Evolutionary conservation across 192 early-diverging fungal genomes (phyloP), one percentile per base, ranked within the genome.

Genomic region (Backusella australiensis): DNA sequence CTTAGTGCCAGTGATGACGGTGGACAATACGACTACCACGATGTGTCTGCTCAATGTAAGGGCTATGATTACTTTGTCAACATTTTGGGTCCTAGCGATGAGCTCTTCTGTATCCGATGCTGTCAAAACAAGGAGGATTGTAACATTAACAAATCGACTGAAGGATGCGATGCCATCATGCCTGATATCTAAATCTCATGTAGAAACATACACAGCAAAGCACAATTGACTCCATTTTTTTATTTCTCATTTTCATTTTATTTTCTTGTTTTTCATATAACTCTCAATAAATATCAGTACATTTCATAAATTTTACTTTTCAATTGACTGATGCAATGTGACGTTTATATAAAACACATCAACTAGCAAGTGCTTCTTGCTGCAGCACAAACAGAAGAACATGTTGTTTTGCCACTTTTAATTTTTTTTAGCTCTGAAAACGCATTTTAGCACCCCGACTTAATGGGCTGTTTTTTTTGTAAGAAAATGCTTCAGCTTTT

Each of bases 1-100:
- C 39, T 86, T 35, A 32, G 44, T 8, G 11, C 46, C 1, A 73
- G 8, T 15, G 87, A 88, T 53, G 73, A 59, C 1, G 87, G 87
- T 39, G 87, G 87, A 3, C 87, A 88, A 73, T 88, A 85, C 39
- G 87, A 88, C 66, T 73, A 67, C 11, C 69, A 75, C 17, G 81
- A 82, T 72, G 67, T 67, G 34, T 80, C 34, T 78, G 85, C 81
- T 73, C 75, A 76, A 52, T 86, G 85, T 71, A 59, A 78, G n/a
- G 80, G 78, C 6, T 86, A 74, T 69, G 72, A 69, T 19, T 79
- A 84, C 75, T 86, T 86, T 77, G 81, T 84, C 39, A 84, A 80
- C 23, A 63, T 86, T 74, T 76, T 86, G 69, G 85, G 84, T 72
- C 83, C 85, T n/a, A 67, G 76, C 38, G 73, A 80, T 67, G 78